Percentiles rank a stretch among this genome's conserved stretches.
Conservation (phyloP, 495 filamentous ascomycete species). For the Stereocaulon alpinum region DNA sequence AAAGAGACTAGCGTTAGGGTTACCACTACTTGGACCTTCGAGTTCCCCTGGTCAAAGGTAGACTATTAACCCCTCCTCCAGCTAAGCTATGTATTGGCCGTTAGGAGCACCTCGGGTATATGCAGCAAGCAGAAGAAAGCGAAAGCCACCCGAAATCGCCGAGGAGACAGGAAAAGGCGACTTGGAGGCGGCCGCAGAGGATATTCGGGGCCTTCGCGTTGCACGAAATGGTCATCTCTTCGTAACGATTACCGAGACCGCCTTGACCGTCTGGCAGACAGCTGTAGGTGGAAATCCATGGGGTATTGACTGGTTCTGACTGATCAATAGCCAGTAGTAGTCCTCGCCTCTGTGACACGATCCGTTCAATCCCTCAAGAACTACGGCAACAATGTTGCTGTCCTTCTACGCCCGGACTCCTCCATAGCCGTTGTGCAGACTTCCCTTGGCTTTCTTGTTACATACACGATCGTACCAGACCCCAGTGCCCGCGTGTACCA, state of each 20-base stretch:
- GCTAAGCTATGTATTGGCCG: conserved; percentile 87
- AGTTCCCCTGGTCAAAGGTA: neutral
- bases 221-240: conserved; percentile 81
- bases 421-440: conserved; percentile 91
- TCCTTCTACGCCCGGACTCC: conserved; percentile 84
- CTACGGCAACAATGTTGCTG: conserved; percentile 74
- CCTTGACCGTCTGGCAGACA: conserved; percentile 88
- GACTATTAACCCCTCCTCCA: neutral
- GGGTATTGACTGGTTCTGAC: conserved; percentile 26
- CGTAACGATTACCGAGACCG: conserved; percentile 72
- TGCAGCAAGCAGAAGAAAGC: conserved; percentile 54
- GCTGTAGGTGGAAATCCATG: conserved; percentile 50
- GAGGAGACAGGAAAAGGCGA: conserved; percentile 29
- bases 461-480: conserved; percentile 84
- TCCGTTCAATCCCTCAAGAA: conserved; percentile 65
- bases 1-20: conserved; percentile 5
- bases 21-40: neutral
- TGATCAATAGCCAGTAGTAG: conserved; percentile 64
- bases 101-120: conserved; percentile 83
- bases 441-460: conserved; percentile 77
- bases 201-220: conserved; percentile 63
- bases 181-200: conserved; percentile 16
- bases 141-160: conserved; percentile 27
- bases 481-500: conserved; percentile 73
- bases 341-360: conserved; percentile 74